Conservation (phyloP, 2,329 filamentous ascomycete genomes). For the Zasmidium cellare region DNA sequence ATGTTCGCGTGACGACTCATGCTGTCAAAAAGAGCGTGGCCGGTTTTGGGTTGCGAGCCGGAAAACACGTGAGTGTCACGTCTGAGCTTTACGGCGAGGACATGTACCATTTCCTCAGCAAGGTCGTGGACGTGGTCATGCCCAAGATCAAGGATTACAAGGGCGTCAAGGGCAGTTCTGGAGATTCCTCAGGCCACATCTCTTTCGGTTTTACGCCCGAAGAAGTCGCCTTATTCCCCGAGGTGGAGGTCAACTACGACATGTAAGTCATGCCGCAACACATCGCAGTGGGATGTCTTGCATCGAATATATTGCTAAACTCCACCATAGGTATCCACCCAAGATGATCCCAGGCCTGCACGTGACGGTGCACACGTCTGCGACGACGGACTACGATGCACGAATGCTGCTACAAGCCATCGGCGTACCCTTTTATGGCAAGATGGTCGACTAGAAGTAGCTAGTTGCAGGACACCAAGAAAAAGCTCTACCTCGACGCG, state of each 20-base stretch:
- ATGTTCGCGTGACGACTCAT: slow-evolving; percentile 70
- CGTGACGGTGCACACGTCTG: slow-evolving; percentile 80
- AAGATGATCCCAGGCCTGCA: slow-evolving; percentile 84
- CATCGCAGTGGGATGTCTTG: neutral
- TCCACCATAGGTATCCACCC: slow-evolving; percentile 57
- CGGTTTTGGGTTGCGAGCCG: slow-evolving; percentile 72
- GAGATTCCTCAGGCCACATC: slow-evolving; percentile 87
- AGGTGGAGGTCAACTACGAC: slow-evolving; percentile 93
- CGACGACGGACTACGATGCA: slow-evolving; percentile 81
- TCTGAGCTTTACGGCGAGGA: slow-evolving; percentile 74
- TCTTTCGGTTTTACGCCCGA: slow-evolving; percentile 75
- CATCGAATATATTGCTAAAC: neutral
- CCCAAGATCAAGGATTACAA: slow-evolving; percentile 96
- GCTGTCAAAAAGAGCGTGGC: slow-evolving; percentile 68
- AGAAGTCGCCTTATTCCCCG: slow-evolving; percentile 81
- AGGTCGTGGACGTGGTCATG: slow-evolving; percentile 84
- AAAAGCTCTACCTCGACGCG: no score
- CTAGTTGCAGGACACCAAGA: no score
- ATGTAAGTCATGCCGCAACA: slow-evolving; percentile 61
- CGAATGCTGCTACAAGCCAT: slow-evolving; percentile 71
- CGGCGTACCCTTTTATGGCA: slow-evolving; percentile 80
- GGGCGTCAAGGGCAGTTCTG: slow-evolving; percentile 73
- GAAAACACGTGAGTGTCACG: slow-evolving; percentile 73
- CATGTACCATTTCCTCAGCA: slow-evolving; percentile 88
- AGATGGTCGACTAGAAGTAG: slow-evolving; percentile 56